Evolutionary conservation across 352 stramenopile genomes (phyloP).

Genomic region (Phytophthora pseudosyringae): DNA sequence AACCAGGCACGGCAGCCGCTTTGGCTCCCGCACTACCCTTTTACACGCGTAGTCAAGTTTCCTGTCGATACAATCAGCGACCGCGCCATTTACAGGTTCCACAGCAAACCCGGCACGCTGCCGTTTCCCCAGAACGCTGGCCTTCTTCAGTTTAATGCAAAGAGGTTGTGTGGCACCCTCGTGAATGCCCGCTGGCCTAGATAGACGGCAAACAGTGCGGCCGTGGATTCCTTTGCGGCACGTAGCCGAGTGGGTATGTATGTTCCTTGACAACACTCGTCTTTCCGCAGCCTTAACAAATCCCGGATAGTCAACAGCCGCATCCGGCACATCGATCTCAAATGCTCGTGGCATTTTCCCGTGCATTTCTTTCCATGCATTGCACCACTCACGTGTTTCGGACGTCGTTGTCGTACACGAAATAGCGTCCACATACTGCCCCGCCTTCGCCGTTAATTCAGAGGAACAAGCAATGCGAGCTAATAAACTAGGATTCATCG

Average conservation of each 20-base stretch:
- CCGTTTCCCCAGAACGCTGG: background rate
- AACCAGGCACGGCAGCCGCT: no score
- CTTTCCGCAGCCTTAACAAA: no score
- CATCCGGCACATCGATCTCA: no score
- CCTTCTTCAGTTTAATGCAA: background rate
- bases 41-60: background rate
- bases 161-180: background rate
- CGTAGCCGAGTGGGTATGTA: no score
- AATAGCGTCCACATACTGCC: background rate
- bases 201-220: background rate
- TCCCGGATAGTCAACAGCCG: no score
- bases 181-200: background rate
- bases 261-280: no score
- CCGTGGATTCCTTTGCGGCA: no score
- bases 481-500: background rate
- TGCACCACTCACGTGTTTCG: no score
- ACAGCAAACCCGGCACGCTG: background rate
- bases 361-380: background rate
- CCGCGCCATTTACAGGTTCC: background rate
- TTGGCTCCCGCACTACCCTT: no score
- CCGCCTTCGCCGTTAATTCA: no score
- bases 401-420: background rate
- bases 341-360: background rate
- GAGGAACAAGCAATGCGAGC: no score
- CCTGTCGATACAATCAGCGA: background rate